Evolutionary conservation across 306 rosid genomes (phyloP).

Genomic region (Trifolium repens): DNA sequence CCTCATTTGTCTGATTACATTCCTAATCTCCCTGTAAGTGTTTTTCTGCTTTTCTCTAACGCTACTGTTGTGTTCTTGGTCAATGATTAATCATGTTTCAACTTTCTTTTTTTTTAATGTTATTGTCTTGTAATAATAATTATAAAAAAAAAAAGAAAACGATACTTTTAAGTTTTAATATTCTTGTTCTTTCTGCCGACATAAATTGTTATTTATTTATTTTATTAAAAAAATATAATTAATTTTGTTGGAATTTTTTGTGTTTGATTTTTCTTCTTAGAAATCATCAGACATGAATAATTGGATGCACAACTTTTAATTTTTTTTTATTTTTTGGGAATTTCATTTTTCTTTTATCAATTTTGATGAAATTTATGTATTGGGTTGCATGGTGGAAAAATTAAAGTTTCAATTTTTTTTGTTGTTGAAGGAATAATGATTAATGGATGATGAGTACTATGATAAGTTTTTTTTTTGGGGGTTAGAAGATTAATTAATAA

Average conservation of each 20-base stretch:
- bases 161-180: neutral
- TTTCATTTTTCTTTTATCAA: neutral
- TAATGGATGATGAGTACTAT: neutral
- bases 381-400: neutral
- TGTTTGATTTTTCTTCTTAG: neutral
- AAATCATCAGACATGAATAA: conserved; percentile 8
- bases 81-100: neutral
- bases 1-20: conserved; percentile 81
- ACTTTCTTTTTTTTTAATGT: neutral
- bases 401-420: neutral
- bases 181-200: conserved; percentile 15
- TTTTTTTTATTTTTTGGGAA: neutral
- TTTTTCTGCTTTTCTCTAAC: conserved; percentile 22
- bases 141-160: too few species aligned
- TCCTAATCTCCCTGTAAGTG: conserved; percentile 76
- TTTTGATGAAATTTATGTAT: conserved; percentile 12
- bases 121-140: neutral
- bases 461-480: neutral
- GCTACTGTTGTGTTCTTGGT: conserved; percentile 2
- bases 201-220: neutral
- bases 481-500: neutral
- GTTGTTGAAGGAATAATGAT: conserved; percentile 5
- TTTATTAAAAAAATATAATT: neutral
- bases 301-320: neutral
- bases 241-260: neutral